Conservation (phyloP, 2,329 filamentous ascomycete species). For the Xenosphaeropsis pyriputrescens region DNA sequence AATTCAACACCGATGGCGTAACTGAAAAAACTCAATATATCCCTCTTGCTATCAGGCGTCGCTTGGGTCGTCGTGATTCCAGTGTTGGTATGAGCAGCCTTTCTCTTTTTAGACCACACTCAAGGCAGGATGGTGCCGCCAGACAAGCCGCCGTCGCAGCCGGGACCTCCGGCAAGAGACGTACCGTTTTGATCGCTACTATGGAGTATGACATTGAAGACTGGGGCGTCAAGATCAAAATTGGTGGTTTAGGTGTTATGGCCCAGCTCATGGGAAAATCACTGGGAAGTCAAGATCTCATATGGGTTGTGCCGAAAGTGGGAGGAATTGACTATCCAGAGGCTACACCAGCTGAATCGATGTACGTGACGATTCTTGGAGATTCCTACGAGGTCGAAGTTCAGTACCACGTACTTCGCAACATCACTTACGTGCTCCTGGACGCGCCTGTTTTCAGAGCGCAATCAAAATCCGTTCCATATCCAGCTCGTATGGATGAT, state of each 20-base stretch:
- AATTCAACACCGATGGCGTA: conserved; percentile 42
- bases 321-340: conserved; percentile 48
- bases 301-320: conserved; percentile 50
- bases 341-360: conserved; percentile 42
- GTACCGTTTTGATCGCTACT: conserved; percentile 52
- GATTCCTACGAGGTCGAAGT: conserved; percentile 45
- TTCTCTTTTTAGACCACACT: conserved; percentile 16
- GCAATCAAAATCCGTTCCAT: conserved; percentile 46
- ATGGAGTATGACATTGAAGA: conserved; percentile 63
- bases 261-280: conserved; percentile 49
- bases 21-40: conserved; percentile 42
- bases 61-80: background rate
- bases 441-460: conserved; percentile 44
- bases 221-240: conserved; percentile 58
- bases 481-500: conserved; percentile 55
- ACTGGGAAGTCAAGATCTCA: conserved; percentile 46
- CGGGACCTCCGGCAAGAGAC: conserved; percentile 9
- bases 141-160: background rate
- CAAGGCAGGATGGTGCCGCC: conserved; percentile 1
- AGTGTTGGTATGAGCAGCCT: conserved; percentile 11
- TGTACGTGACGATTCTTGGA: conserved; percentile 46
- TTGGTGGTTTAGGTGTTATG: conserved; percentile 57
- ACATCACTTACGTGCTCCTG: conserved; percentile 54
- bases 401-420: conserved; percentile 46
- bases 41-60: conserved; percentile 18